Percentiles rank a stretch among this genome's conserved stretches.
Conservation (phyloP, 345 rosid genomes). For the Populus euphratica region DNA sequence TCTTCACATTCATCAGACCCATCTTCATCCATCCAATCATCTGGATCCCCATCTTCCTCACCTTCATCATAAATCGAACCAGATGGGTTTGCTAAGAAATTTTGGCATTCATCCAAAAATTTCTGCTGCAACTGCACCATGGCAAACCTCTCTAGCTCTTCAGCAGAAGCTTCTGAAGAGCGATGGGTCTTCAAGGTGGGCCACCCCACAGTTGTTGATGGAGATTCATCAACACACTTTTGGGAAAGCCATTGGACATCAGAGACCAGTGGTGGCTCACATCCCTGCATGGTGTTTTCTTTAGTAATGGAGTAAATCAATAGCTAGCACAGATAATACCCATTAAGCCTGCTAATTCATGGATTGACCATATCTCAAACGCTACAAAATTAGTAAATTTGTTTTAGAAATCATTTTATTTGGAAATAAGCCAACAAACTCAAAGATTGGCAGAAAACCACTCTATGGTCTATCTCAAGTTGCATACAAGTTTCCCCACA, state of each 20-base stretch:
- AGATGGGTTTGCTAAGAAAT: slow-evolving; percentile 26
- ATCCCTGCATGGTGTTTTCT: neutral
- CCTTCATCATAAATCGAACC: slow-evolving; percentile 18
- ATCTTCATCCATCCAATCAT: slow-evolving; percentile 24
- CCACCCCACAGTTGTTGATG: neutral
- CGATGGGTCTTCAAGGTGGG: neutral
- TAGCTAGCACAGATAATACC: neutral
- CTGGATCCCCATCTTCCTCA: slow-evolving; percentile 26
- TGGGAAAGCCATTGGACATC: neutral
- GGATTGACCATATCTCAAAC: neutral
- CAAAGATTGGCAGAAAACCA: neutral
- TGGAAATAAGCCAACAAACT: neutral
- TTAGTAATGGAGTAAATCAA: neutral
- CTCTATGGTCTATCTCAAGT: neutral
- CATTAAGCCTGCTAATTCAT: neutral
- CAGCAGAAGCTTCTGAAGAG: neutral
- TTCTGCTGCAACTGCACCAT: slow-evolving; percentile 27
- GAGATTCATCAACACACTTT: neutral
- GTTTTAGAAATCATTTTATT: neutral
- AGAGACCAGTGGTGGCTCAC: neutral
- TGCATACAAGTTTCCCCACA: neutral
- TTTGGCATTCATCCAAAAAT: slow-evolving; percentile 36
- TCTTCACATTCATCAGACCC: slow-evolving; percentile 31
- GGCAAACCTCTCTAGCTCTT: neutral
- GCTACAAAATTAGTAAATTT: neutral